Conservation (phyloP, 331 rosid genomes). For the Rhamnella rubrinervis region DNA sequence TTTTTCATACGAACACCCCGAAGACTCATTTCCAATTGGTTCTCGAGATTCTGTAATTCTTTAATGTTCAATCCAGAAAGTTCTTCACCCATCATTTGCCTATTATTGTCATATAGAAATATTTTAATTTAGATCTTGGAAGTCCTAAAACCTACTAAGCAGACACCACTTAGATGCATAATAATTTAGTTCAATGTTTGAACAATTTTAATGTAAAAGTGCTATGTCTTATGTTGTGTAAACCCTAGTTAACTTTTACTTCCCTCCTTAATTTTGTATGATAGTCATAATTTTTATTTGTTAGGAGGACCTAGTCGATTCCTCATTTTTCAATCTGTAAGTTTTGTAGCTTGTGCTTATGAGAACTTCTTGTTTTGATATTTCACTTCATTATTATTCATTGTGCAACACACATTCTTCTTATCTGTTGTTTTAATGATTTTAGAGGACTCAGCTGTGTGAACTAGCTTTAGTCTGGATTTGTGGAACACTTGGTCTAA, state of each 20-base stretch:
- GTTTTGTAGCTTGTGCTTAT: not conserved
- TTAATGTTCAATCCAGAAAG: conserved; percentile 68
- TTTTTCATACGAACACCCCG: conserved; percentile 78
- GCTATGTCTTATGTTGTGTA: not conserved
- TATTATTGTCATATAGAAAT: conserved; percentile 27
- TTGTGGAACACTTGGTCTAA: not conserved
- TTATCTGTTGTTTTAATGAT: not conserved
- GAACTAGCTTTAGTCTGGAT: not conserved
- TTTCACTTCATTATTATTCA: not conserved
- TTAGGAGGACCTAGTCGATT: conserved; percentile 2
- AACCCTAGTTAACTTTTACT: not conserved
- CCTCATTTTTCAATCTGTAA: not conserved
- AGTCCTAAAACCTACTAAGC: not conserved
- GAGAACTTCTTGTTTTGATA: not conserved
- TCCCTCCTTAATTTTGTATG: not conserved
- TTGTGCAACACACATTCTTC: not conserved
- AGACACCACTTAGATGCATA: not conserved
- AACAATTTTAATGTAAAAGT: too few species aligned
- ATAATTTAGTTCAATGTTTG: not conserved
- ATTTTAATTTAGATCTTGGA: not conserved
- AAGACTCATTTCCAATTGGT: conserved; percentile 77
- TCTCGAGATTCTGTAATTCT: conserved; percentile 71
- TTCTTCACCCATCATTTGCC: conserved; percentile 94
- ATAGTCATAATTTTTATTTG: not conserved
- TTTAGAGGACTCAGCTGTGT: not conserved